These are phyloP conservation scores for Populus nigra DNA, from an alignment of 345 rosid species.

Conservation along the genomic window DNA sequence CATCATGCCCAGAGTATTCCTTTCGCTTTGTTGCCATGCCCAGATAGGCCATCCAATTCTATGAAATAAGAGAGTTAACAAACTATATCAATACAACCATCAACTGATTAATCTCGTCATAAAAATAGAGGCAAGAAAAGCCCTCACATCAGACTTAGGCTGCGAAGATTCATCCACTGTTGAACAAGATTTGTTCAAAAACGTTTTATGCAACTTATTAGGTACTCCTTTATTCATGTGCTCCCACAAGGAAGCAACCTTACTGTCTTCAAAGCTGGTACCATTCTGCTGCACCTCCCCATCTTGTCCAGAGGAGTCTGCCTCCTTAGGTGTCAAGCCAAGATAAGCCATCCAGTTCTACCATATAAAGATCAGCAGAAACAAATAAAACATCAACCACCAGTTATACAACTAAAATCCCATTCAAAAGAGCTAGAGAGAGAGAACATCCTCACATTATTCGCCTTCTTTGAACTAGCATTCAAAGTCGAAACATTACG, in stretches of 20 bases:
- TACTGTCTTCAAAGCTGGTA: neutral
- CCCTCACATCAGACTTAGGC: slow-evolving; percentile 36
- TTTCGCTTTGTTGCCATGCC: slow-evolving; percentile 37
- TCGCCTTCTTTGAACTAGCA: slow-evolving; percentile 30
- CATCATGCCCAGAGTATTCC: slow-evolving; percentile 15
- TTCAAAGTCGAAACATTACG: slow-evolving; percentile 21
- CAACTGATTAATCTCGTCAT: neutral
- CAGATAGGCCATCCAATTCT: slow-evolving; percentile 54
- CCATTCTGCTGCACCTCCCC: neutral
- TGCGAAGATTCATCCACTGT: slow-evolving; percentile 21
- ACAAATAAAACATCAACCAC: neutral
- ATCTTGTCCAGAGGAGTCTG: neutral
- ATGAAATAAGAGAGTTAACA: slow-evolving; percentile 4
- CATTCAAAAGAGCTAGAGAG: neutral
- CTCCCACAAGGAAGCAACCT: slow-evolving; percentile 14
- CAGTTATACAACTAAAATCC: neutral
- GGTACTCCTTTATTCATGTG: slow-evolving; percentile 25
- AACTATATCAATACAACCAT: neutral
- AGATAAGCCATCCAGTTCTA: slow-evolving; percentile 44
- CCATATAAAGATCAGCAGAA: neutral
- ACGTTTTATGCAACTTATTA: slow-evolving; percentile 21
- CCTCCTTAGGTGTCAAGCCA: slow-evolving; percentile 16
- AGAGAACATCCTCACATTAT: slow-evolving; percentile 43
- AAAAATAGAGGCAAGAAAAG: slow-evolving; percentile 1
- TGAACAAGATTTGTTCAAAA: slow-evolving; percentile 19